Evolutionary conservation across 805 yeast species (phyloP), one percentile per base, ranked within the genome.

Genomic region (Ogataea pilisensis): DNA sequence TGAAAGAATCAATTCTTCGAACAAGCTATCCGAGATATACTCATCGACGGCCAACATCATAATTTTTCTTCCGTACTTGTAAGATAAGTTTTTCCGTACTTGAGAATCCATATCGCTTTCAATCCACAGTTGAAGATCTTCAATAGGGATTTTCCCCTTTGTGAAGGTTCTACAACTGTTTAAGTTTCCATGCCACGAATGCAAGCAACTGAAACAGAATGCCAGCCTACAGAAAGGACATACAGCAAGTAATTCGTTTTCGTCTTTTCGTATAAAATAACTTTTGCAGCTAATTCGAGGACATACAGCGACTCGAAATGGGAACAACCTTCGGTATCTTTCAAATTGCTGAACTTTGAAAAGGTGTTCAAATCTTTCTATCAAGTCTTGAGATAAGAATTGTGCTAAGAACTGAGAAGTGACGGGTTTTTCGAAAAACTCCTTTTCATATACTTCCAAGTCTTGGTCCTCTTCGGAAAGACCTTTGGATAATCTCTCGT

Each of bases 111-210:
- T 51, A 13, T 65, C 60, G 22, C 61, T 66, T 1, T 53, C 56
- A 1, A 67, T 54, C 50, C 68, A 63, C 2, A 53, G 48, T 11
- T 61, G 58, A 0, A 75, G 47, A 42, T 70, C 73, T 14, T 54
- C 60, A 37, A 60, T 63, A 3, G 74, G 57, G 13, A 68, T 61
- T 4, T 61, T 62, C 46, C 68, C 51, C 37, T 54, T 44, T 45
- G 63, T 44, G 53, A 51, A 38, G 50, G 60, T 51, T 38, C 55
- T 65, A 54, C 86, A 80, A 21, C 53, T 53, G 42, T 72, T 71
- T 37, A 63, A 64, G 13, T 64, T 62, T 1, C 83, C 82, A 57
- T 80, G 86, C 79, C 82, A 80, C 3, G 83, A 74, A 46, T 72
- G 79, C 5, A 67, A 57, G 55, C 86, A 80, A 21, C 65, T 66